Base-by-base conservation (phyloP, 805 yeast species). In the Cyberlindnera samutprakarnensis region DNA sequence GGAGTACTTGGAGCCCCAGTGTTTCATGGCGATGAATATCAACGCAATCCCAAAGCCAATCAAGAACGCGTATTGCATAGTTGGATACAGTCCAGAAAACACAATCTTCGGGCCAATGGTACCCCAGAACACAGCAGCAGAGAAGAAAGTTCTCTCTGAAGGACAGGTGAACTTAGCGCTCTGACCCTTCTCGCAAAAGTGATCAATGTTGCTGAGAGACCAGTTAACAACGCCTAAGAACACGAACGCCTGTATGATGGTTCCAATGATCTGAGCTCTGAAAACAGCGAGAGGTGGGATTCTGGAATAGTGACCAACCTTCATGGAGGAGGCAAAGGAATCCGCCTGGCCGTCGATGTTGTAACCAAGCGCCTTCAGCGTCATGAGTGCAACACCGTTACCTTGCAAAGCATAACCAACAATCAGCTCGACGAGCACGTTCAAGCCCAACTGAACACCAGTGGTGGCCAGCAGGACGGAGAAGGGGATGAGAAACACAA, bases 311-410 rank as follows among this genome's bases (percentile, higher is more conserved):
- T 75, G 81, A 1, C 68, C 48, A 21, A 41, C 16, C 31, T 43
- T 43, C 32, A 33, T 38, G 17, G 71, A 72, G 49, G 70, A 65
- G 32, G 74, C 70, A 53, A 69, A 78, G 45, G 64, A 68, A 40
- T 75, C 73, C 7, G 84, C 81, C 53, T 76, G 83, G 22, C 69
- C 68, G 46, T 73, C 78, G 40, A 75, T 72, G 47, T 75, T 76
- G 30, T 72, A 69, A 26, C 77, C 78, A n/a, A n/a, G n/a, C n/a
- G 71, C 66, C 38, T 72, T 72, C 38, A 72, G 49, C 12, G 69
- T 58, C 61, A 67, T 70, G 36, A 72, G 53, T 9, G 78, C 78
- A 27, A 61, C 47, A 18, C 73, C 77, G 36, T 72, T 69, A 31
- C 42, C 42, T 27, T 75, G 75, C 13, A 69, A 47, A 4, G 76